Evolutionary conservation across 352 stramenopile species (phyloP), one percentile per base, ranked within the genome.

Genomic region (Phytophthora constricta): DNA sequence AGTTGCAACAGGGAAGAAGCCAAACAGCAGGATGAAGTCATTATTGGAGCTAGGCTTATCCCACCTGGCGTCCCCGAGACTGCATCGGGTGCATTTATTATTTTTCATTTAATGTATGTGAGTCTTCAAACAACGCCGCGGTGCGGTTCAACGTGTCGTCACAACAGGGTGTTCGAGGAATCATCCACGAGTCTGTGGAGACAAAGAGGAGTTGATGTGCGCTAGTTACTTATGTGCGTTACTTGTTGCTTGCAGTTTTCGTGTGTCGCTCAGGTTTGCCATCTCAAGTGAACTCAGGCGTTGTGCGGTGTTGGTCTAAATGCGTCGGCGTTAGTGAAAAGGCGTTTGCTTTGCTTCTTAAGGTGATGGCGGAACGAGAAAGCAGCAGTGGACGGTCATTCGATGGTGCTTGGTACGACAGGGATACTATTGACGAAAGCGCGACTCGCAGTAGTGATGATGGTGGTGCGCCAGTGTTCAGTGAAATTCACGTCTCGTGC

Each of bases 401-500:
- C 14, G 50, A 42, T 8, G 16, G 13, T 54, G 34, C 13, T 33
- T 16, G 13, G 25, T 26, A 27, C 20, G 53, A 41, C 22, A 50
- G 42, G 17, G 22, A 13, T 34, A 22, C 11, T 33, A 28, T 5
- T n/a, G 55, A 58, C 25, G 20, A 19, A 55, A 46, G 19, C 1
- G 27, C 34, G 5, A 19, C 5, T 26, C 16, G 13, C 20, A 19
- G 20, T 14, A 51, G 22, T 43, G 59, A 55, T 37, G 34, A 22
- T 41, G 26, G 48, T n/a, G 22, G 37, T 41, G 59, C 22, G 49
- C 41, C 58, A 3, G 61, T 69, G 17, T 60, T 85, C 19, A 77
- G 68, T 23, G 71, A 74, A 11, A 77, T 90, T 47, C 81, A 91
- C 46, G 74, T 91, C 5, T 89, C 82, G 33, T 91, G 82, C 71